phyloP scores from a whole-genome alignment of 805 yeast species.

The Kluyveromyces dobzhanskii region DNA sequence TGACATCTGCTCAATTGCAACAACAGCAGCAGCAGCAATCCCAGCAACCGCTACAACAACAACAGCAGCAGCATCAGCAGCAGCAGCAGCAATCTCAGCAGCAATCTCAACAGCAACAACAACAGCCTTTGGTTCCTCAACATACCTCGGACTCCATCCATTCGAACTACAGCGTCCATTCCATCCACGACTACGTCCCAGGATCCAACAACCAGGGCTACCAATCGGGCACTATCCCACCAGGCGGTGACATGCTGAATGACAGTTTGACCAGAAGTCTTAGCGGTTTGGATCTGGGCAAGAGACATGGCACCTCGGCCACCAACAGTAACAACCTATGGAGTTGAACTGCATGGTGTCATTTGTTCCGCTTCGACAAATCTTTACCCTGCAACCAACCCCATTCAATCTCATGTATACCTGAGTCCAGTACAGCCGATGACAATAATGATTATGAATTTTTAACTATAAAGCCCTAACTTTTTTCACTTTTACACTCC shows the following conservation, averaged over 20 bases:
- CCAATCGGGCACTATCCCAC: background rate
- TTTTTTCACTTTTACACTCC: too few species aligned
- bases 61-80: constrained; percentile 8
- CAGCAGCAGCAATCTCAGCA: constrained; percentile 6
- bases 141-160: constrained; percentile 29
- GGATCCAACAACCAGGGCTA: background rate
- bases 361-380: too few species aligned
- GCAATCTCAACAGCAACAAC: constrained; percentile 4
- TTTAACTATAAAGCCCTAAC: too few species aligned
- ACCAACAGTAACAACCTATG: constrained; percentile 5
- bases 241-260: constrained; percentile 16
- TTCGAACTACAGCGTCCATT: constrained; percentile 27
- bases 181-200: constrained; percentile 20
- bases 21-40: constrained; percentile 3
- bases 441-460: background rate
- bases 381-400: too few species aligned
- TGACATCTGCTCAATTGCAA: constrained; percentile 2
- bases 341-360: constrained; percentile 8
- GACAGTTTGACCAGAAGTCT: constrained; percentile 27
- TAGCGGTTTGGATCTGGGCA: constrained; percentile 26
- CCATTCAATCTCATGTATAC: too few species aligned
- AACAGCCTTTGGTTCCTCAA: constrained; percentile 21
- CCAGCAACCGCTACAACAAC: constrained; percentile 6
- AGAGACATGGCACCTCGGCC: constrained; percentile 4
- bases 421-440: too few species aligned